Evolutionary conservation across 306 rosid genomes (phyloP), one percentile per base, ranked within the genome.

Genomic region (Luffa aegyptiaca): DNA sequence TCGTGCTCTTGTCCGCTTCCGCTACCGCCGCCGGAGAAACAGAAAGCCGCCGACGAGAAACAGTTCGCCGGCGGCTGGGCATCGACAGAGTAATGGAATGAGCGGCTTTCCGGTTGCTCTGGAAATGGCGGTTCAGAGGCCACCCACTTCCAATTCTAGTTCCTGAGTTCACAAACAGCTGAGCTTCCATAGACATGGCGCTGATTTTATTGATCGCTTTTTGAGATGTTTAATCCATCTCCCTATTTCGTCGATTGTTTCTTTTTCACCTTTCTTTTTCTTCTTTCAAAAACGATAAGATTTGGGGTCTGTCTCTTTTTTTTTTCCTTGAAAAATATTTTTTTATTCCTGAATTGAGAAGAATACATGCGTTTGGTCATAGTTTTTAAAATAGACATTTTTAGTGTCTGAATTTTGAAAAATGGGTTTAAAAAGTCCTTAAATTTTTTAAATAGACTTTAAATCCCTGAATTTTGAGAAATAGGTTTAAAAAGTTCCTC

Each of bases 131-230:
- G 63, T 80, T 81, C 2, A 42, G 52, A 69, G 35, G 53, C 52
- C 33, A 41, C 10, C 53, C 75, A 12, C 6, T 62, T 13, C 69
- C 44, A 14, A 33, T 35, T 4, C 69, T 62, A n/a, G 39, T 70
- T 21, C 37, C 76, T 44, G 76, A 46, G n/a, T 70, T 45, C 10
- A n/a, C 6, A 10, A 5, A 5, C 17, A 45, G 21, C 56, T 80
- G 45, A 48, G 80, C 78, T 85, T 85, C 81, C 12, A 86, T 26
- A 59, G 86, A 73, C 88, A 84, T 84, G 80, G 59, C 64, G 53
- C 59, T 46, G 44, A 33, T 63, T 63, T 14, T 18, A 18, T 64
- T 36, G 1, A 0, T 64, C 2, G 10, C 21, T 3, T 59, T 37
- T 14, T 65, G 10, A 13, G 17, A 11, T 61, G 18, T 12, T 37